Evolutionary conservation across 305 asterid species (phyloP).

Genomic region (Plantago lanceolata): DNA sequence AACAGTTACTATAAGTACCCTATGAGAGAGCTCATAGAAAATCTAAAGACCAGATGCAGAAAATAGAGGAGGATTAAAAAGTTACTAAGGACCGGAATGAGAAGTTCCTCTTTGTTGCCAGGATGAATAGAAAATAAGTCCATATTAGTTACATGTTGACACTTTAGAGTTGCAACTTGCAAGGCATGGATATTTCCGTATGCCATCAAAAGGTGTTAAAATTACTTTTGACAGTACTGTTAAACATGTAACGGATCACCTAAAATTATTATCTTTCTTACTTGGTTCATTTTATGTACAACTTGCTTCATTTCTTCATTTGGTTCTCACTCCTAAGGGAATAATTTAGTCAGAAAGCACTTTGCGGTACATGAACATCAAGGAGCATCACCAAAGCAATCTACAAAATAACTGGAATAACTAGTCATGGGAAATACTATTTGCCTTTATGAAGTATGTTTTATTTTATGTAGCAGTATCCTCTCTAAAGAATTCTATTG

Average conservation of each 20-base stretch:
- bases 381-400: slow-evolving; percentile 3
- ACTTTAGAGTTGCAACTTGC: not conserved
- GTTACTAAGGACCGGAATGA: not conserved
- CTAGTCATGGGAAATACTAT: not conserved
- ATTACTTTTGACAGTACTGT: not conserved
- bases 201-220: not conserved
- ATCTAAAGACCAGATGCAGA: slow-evolving; percentile 16
- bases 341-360: not conserved
- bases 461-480: too few species aligned
- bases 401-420: slow-evolving; percentile 8
- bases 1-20: too few species aligned
- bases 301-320: too few species aligned
- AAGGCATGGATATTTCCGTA: not conserved
- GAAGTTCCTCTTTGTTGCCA: not conserved
- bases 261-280: too few species aligned
- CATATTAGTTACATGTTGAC: not conserved
- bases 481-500: too few species aligned
- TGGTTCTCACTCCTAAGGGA: too few species aligned
- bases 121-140: not conserved
- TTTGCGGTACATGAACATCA: slow-evolving; percentile 4
- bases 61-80: not conserved
- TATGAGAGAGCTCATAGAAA: not conserved
- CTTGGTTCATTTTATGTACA: too few species aligned
- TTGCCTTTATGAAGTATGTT: too few species aligned
- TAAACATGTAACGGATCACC: not conserved